Percentiles rank a stretch among this genome's conserved stretches.
Evolutionary conservation across 495 filamentous ascomycete genomes (phyloP).

Genomic region (Aspergillus nidulans): DNA sequence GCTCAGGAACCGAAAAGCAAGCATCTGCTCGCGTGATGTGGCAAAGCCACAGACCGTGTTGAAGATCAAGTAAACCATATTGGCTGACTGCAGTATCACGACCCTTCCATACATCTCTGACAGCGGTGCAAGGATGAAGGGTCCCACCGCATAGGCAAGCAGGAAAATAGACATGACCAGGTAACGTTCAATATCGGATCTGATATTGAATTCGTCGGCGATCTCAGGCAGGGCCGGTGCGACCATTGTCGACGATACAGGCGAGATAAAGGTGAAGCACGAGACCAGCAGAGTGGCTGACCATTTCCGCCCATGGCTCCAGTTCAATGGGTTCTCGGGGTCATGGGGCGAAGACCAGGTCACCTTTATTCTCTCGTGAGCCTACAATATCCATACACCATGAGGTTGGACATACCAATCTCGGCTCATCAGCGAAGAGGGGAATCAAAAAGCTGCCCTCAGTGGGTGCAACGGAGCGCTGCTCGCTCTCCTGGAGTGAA

Average conservation of each 20-base stretch:
- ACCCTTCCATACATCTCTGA: slow-evolving; percentile 14
- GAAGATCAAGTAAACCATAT: slow-evolving; percentile 39
- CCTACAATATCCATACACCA: neutral
- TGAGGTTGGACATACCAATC: neutral
- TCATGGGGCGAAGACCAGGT: slow-evolving; percentile 9
- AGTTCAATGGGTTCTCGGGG: slow-evolving; percentile 11
- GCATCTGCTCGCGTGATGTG: slow-evolving; percentile 39
- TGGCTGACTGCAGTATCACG: slow-evolving; percentile 1
- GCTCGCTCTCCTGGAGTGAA: neutral
- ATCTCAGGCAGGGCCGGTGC: slow-evolving; percentile 6
- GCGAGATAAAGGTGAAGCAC: slow-evolving; percentile 11
- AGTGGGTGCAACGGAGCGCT: neutral
- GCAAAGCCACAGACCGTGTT: slow-evolving; percentile 53
- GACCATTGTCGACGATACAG: slow-evolving; percentile 11
- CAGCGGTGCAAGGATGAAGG: slow-evolving; percentile 8
- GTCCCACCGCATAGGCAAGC: slow-evolving; percentile 13
- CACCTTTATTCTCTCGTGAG: neutral
- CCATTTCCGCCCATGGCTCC: slow-evolving; percentile 7
- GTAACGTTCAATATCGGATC: neutral
- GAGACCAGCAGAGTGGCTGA: slow-evolving; percentile 1
- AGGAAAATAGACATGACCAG: slow-evolving; percentile 13
- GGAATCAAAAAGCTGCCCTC: neutral
- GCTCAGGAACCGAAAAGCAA: slow-evolving; percentile 52
- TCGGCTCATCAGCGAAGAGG: neutral
- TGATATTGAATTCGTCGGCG: neutral